Conservation (phyloP, 2,329 filamentous ascomycete species). For the Colletotrichum karsti region DNA sequence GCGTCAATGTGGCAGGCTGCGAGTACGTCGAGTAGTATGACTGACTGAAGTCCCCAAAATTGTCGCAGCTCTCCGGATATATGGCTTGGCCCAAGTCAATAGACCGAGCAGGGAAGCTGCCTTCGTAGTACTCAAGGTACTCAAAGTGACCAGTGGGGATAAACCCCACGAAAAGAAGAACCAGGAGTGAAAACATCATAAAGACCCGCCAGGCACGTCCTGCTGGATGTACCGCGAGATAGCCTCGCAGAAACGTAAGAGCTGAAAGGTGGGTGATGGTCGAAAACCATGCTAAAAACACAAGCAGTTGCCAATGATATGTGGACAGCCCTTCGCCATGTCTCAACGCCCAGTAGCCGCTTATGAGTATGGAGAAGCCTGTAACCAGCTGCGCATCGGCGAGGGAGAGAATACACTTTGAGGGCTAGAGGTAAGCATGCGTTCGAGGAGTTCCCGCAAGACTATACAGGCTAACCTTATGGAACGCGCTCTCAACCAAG, state of each 20-base stretch:
- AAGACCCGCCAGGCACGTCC: not conserved
- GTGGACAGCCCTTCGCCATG: not conserved
- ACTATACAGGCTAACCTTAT: slow-evolving; percentile 2
- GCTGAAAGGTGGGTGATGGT: not conserved
- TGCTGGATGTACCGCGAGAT: not conserved
- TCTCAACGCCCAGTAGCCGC: not conserved
- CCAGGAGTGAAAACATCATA: not conserved
- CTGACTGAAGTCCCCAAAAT: too few relatives aligned
- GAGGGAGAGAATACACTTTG: slow-evolving; percentile 5
- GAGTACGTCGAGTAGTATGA: too few relatives aligned
- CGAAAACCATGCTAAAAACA: slow-evolving; percentile 1
- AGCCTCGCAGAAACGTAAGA: not conserved
- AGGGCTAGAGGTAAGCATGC: too few relatives aligned
- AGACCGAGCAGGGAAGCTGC: too few relatives aligned
- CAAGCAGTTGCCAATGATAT: slow-evolving; percentile 1
- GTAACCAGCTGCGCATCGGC: not conserved
- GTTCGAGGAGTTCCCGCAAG: too few relatives aligned
- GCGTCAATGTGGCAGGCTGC: too few relatives aligned
- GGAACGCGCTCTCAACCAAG: not conserved
- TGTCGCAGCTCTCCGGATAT: not conserved
- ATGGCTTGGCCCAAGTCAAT: not conserved
- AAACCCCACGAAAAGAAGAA: not conserved
- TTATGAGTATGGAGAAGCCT: not conserved
- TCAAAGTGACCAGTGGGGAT: not conserved
- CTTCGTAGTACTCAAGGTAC: not conserved